Percentiles rank a stretch among this genome's conserved stretches.
phyloP scores from a whole-genome alignment of 768 basidiomycete species.

The Naematelia aurantialba region DNA sequence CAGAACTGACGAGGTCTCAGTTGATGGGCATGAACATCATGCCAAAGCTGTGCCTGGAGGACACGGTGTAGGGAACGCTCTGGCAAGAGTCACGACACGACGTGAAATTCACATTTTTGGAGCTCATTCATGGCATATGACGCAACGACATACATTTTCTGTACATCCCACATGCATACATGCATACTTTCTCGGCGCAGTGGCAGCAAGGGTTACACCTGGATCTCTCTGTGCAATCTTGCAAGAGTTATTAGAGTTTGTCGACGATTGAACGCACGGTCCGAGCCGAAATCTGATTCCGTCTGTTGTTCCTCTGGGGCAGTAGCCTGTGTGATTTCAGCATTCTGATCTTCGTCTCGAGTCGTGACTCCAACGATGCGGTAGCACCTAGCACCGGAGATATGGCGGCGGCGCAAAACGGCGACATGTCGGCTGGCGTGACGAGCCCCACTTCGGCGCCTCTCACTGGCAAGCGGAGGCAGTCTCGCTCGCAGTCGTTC shows the following conservation, averaged over 20 bases:
- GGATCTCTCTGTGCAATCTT: no score
- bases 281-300: neutral
- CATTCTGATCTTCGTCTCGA: no score
- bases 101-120: neutral
- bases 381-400: neutral
- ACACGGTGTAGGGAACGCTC: constrained; percentile 53
- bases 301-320: neutral
- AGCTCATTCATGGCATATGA: neutral
- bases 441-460: neutral
- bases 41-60: constrained; percentile 80
- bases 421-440: neutral
- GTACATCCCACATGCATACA: neutral
- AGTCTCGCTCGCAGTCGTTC: neutral
- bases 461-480: neutral
- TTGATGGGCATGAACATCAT: constrained; percentile 97
- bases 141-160: neutral
- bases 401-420: neutral
- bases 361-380: no score
- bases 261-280: no score
- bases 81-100: neutral
- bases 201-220: no score
- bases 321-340: neutral
- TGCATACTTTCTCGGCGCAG: neutral
- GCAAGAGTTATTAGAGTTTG: no score
- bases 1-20: constrained; percentile 53